Base-by-base conservation (phyloP, 768 basidiomycete species). In the Phallus indusiatus region DNA sequence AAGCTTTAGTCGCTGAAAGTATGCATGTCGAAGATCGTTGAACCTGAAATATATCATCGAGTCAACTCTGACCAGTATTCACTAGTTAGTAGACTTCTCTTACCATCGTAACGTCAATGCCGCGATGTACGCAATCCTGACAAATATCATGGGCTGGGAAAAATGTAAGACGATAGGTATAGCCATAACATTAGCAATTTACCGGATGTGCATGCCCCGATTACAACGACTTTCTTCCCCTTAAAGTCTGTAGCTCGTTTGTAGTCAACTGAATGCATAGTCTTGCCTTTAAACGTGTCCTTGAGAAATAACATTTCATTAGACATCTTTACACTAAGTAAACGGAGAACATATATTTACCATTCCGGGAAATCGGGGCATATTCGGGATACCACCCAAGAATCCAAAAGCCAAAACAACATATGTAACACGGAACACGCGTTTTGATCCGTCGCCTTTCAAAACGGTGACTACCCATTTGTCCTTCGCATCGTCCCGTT, bases 11-110 rank as follows among this genome's bases (percentile, higher is more conserved):
- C 5, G 70, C 71, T 0, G 74, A 72, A 74, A 81, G 76, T 61
- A 82, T 70, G 62, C 82, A 84, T 0, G 79, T 83, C 1, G 81
- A 74, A 62, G 77, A 74, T 22, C 85, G 75, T 68, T 88, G 85
- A n/a, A 57, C 56, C 56, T 57, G 47, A 12, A 37, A 42, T n/a
- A 42, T 2, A 14, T 12, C 20, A 8, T n/a, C n/a, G 69, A 64
- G 34, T 18, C 7, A 34, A 73, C 67, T 17, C 70, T 70, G 0
- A 67, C 14, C 12, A n/a, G 12, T 14, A 3, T 11, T 20, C 21
- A 22, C 50, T 9, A 14, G n/a, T 20, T 20, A 50, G 12, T 16
- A 51, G 8, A 22, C 8, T 12, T 14, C 21, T 14, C 8, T 28
- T 57, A 57, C 56, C 56, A 57, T 57, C 16, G 56, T 57, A 21